Evolutionary conservation across 2,329 filamentous ascomycete species (phyloP).

Genomic region (Hymenoscyphus scutula): DNA sequence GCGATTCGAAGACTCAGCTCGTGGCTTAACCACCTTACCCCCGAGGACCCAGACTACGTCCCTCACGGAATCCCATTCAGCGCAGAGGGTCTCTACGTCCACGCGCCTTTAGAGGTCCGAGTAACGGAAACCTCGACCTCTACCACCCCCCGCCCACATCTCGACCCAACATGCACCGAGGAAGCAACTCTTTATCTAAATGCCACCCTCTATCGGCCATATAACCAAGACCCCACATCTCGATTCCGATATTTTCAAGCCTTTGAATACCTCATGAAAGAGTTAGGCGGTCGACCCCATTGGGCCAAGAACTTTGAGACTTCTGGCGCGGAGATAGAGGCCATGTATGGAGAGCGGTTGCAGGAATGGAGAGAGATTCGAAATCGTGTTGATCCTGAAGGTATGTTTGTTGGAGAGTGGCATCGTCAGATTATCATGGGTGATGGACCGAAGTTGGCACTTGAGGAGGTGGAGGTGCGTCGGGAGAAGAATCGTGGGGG

Average conservation of each 20-base stretch:
- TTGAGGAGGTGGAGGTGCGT: conserved; percentile 33
- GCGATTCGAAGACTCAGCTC: conserved; percentile 77
- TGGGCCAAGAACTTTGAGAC: conserved; percentile 89
- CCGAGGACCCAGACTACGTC: conserved; percentile 64
- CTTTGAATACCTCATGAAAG: conserved; percentile 88
- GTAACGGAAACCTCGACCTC: conserved; percentile 65
- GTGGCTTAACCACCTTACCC: conserved; percentile 69
- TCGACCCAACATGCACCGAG: conserved; percentile 68
- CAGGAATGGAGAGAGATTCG: conserved; percentile 66
- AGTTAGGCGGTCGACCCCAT: conserved; percentile 77
- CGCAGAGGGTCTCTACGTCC: conserved; percentile 76
- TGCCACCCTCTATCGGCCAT: conserved; percentile 83
- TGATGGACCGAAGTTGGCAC: conserved; percentile 24
- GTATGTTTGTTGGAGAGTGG: conserved; percentile 90
- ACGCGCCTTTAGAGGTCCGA: conserved; percentile 90
- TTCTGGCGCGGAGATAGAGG: conserved; percentile 58
- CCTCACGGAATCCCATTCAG: conserved; percentile 73
- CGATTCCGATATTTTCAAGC: conserved; percentile 77
- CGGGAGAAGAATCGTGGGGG: conserved; percentile 28
- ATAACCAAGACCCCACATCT: conserved; percentile 74
- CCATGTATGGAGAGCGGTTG: conserved; percentile 68
- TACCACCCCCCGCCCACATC: conserved; percentile 51
- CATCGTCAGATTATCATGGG: conserved; percentile 67
- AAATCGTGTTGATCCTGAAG: conserved; percentile 70
- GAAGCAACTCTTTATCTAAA: conserved; percentile 85